Evolutionary conservation across 306 rosid species (phyloP).

Genomic region (Prunus fruticosa): DNA sequence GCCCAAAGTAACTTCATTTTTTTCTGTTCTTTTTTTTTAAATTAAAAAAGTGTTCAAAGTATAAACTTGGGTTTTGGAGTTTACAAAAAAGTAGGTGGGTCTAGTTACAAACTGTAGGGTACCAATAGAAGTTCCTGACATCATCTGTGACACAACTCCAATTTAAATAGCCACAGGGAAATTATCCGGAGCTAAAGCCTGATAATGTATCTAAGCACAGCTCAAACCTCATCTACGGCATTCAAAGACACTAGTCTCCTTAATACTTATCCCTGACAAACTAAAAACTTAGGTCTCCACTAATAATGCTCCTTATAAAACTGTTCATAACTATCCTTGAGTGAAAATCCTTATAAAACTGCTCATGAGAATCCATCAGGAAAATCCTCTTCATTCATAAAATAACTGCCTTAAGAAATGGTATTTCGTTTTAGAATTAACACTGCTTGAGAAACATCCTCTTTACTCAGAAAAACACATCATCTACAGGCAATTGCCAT

Average conservation of each 20-base stretch:
- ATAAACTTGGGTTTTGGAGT: not conserved
- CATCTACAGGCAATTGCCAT: not conserved
- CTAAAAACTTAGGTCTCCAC: not conserved
- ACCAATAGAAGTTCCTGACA: not conserved
- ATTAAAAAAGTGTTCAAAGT: not conserved
- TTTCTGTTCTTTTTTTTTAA: not conserved
- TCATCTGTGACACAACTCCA: not conserved
- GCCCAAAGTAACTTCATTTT: not conserved
- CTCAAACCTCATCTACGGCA: not conserved
- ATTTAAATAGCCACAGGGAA: not conserved
- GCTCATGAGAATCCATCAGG: not conserved
- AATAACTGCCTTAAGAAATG: not conserved
- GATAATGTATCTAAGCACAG: not conserved
- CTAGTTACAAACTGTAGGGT: not conserved
- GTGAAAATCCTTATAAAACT: not conserved
- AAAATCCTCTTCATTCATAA: not conserved
- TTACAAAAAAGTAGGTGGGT: not conserved
- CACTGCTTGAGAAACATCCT: not conserved
- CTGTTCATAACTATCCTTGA: not conserved
- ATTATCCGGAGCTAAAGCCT: not conserved
- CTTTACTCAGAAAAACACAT: not conserved
- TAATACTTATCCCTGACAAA: not conserved
- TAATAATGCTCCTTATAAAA: not conserved
- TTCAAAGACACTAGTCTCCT: not conserved
- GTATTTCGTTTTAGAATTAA: not conserved